These are phyloP conservation scores for Marasmius oreades DNA, from an alignment of 1,284 basidiomycete genomes.

Conservation along the genomic window DNA sequence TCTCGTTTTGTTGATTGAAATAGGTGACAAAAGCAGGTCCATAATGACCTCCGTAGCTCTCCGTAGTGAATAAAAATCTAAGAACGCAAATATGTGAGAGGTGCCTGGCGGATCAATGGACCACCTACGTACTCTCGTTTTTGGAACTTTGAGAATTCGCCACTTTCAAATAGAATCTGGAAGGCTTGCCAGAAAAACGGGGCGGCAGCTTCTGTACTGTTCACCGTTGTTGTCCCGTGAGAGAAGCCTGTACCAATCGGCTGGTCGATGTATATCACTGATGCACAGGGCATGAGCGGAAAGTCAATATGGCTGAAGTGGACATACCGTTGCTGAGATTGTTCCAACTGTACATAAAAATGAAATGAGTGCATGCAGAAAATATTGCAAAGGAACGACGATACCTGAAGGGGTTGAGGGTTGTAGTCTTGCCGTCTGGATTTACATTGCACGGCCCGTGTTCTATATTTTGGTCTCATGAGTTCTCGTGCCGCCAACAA, in stretches of 20 bases:
- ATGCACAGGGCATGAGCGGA: background rate
- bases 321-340: constrained; percentile 57
- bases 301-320: background rate
- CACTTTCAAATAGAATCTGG: constrained; percentile 65
- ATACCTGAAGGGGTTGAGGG: constrained; percentile 53
- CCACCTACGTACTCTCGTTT: constrained; percentile 45
- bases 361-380: background rate
- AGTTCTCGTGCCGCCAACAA: background rate
- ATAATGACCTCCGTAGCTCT: constrained; percentile 71
- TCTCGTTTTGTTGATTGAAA: constrained; percentile 62
- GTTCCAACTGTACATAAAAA: constrained; percentile 54
- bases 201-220: constrained; percentile 39
- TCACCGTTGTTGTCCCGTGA: constrained; percentile 49
- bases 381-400: background rate
- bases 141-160: constrained; percentile 53
- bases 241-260: constrained; percentile 71
- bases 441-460: constrained; percentile 60
- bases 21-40: constrained; percentile 62
- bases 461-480: constrained; percentile 31
- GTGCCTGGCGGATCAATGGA: background rate
- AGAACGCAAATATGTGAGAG: background rate
- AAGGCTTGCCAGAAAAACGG: constrained; percentile 59
- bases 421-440: constrained; percentile 46
- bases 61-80: constrained; percentile 62
- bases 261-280: constrained; percentile 76